Evolutionary conservation across 2,329 filamentous ascomycete species (phyloP).

Genomic region (Arthrobotrys sinensis): DNA sequence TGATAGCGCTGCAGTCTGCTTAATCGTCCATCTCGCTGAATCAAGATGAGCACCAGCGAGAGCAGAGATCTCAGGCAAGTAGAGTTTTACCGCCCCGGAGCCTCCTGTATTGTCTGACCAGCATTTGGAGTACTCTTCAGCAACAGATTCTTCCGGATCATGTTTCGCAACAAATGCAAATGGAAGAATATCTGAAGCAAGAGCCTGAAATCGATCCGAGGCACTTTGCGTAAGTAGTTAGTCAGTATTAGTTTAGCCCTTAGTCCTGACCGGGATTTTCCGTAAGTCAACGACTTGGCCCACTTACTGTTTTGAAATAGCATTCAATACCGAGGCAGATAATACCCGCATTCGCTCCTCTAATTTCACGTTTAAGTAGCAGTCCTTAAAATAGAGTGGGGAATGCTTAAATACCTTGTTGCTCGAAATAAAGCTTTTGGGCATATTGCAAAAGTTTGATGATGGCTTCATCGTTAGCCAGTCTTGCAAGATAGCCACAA

Average conservation of each 20-base stretch:
- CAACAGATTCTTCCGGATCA: slow-evolving; percentile 84
- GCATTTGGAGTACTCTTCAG: slow-evolving; percentile 83
- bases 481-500: slow-evolving; percentile 84
- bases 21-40: slow-evolving; percentile 88
- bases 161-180: slow-evolving; percentile 91
- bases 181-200: slow-evolving; percentile 82
- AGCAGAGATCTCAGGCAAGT: slow-evolving; percentile 83
- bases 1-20: slow-evolving; percentile 87
- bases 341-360: slow-evolving; percentile 63
- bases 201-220: slow-evolving; percentile 85
- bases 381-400: slow-evolving; percentile 74
- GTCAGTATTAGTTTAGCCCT: slow-evolving; percentile 36
- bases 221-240: slow-evolving; percentile 69
- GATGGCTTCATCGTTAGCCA: slow-evolving; percentile 71
- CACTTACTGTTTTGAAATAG: slow-evolving; percentile 78
- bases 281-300: background rate
- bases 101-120: slow-evolving; percentile 95
- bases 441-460: slow-evolving; percentile 72
- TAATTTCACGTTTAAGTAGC: slow-evolving; percentile 35
- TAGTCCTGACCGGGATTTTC: slow-evolving; percentile 6
- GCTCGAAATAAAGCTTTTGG: slow-evolving; percentile 82
- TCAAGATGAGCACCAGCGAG: slow-evolving; percentile 79
- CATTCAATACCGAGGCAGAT: slow-evolving; percentile 82
- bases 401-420: slow-evolving; percentile 80
- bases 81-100: slow-evolving; percentile 83